Evolutionary conservation across 768 basidiomycete species (phyloP), one percentile per base, ranked within the genome.

Genomic region (Leccinellum rugosiceps): DNA sequence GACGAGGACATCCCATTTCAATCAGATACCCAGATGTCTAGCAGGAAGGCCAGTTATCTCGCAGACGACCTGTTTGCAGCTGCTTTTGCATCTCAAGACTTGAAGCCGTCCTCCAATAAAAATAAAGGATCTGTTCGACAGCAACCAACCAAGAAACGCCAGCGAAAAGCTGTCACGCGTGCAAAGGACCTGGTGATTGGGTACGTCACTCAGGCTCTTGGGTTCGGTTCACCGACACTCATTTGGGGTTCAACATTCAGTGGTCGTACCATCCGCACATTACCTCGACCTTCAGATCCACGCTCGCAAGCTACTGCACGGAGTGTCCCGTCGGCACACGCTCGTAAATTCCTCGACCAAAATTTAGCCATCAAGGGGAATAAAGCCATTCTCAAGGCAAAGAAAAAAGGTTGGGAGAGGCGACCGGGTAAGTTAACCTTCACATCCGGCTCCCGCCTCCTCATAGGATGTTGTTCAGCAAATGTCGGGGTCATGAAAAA

Each of bases 61-160:
- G 84, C 85, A 2, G 87, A 88, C 63, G 81, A 85, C 59, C 74
- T 88, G 19, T 89, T 88, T 68, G 62, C 73, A 0, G 75, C 83
- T 57, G 86, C 85, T 0, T 83, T 86, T 60, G 65, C 76, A 4
- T 73, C 80, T 2, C 71, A 68, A 41, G 58, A 52, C 38, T 59
- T 60, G 47, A 59, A 62, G 47, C 25, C 21, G 2, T 8, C 14
- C 6, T 13, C 38, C 61, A 55, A 63, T 61, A 63, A 64, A 58
- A 53, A 55, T 32, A 63, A 30, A 59, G 73, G 58, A 63, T 55
- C 60, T 61, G 66, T 56, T 54, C 65, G 52, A 60, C 59, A 58
- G 35, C 65, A 68, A 65, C 59, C 50, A 52, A 26, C 49, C 51
- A 62, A 60, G 66, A 64, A 66, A 72, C 66, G 61, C 52, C 68